Evolutionary conservation across 345 rosid genomes (phyloP), one percentile per base, ranked within the genome.

Genomic region (Boechera retrofracta): DNA sequence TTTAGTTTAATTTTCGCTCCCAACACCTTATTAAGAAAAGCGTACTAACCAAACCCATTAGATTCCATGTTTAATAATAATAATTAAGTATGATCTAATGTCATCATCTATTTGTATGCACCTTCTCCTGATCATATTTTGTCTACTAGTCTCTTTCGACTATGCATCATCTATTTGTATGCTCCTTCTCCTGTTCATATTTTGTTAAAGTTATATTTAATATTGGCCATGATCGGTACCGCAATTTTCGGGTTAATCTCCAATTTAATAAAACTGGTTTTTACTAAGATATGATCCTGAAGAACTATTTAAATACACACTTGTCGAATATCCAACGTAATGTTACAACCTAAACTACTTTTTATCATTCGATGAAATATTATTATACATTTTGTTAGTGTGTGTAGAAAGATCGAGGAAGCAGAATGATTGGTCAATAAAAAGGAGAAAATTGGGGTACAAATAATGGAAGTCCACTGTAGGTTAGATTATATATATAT

Each of bases 381-480:
- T 64, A 29, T 15, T n/a, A 39, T 26, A 39, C 18, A 28, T 56
- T 41, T 36, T 36, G 7, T 8, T n/a, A 41, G 74, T 38, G 74
- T 29, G 54, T 56, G 21, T 16, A 16, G 16, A 66, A 57, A 71
- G 66, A 18, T 31, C 58, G 74, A 53, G 57, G 56, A 71, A 58
- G 33, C 29, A 10, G 13, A 21, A 47, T 2, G 56, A 71, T 45
- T 12, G 59, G 44, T 32, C 1, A 51, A 10, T 5, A 42, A 70
- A 6, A 29, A 32, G 13, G 24, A 69, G 47, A 39, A 10, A 9
- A 26, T 32, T 16, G 26, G 47, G 56, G 66, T 12, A 28, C 6
- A 47, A 18, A 31, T 71, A 57, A 71, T 58, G 66, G 75, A 44
- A 18, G 18, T 31, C 54, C 29, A 69, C 64, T 69, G 39, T 41